phyloP scores from a whole-genome alignment of 2,329 filamentous ascomycete genomes.

The Blumeria graminis region DNA sequence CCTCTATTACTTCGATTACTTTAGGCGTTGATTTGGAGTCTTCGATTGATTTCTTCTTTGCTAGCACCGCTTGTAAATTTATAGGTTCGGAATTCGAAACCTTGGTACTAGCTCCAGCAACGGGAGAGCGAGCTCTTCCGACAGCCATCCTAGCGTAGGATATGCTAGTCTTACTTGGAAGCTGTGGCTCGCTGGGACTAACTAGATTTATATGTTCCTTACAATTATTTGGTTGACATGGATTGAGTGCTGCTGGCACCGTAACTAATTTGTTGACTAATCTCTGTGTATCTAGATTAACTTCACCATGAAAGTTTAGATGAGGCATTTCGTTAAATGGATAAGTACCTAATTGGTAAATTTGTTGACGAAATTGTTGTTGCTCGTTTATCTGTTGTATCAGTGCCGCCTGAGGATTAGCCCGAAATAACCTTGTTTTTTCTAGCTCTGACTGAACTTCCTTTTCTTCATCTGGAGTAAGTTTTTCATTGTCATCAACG shows the following conservation, averaged over 20 bases:
- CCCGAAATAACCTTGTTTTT: conserved; percentile 2
- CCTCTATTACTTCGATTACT: too few species aligned
- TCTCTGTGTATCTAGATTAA: not conserved
- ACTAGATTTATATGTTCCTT: not conserved
- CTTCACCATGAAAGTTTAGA: not conserved
- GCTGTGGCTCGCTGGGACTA: not conserved
- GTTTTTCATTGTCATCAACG: conserved; percentile 36
- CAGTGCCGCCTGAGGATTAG: not conserved
- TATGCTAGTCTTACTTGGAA: not conserved
- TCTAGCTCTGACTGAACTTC: conserved; percentile 19
- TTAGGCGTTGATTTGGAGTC: too few species aligned
- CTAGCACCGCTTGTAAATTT: too few species aligned
- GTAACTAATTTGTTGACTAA: not conserved
- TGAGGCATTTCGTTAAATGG: not conserved
- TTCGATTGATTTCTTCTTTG: too few species aligned
- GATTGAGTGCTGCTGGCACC: not conserved
- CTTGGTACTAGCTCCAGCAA: conserved; percentile 1
- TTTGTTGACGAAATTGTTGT: not conserved
- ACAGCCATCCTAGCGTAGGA: not conserved
- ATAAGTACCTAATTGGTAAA: not conserved
- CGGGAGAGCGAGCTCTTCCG: not conserved
- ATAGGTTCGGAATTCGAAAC: not conserved
- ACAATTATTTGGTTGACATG: not conserved
- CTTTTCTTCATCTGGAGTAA: conserved; percentile 35
- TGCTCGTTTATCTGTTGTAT: not conserved